Base-by-base conservation (phyloP, 208 protist species). In the Cochliopodium minus region DNA sequence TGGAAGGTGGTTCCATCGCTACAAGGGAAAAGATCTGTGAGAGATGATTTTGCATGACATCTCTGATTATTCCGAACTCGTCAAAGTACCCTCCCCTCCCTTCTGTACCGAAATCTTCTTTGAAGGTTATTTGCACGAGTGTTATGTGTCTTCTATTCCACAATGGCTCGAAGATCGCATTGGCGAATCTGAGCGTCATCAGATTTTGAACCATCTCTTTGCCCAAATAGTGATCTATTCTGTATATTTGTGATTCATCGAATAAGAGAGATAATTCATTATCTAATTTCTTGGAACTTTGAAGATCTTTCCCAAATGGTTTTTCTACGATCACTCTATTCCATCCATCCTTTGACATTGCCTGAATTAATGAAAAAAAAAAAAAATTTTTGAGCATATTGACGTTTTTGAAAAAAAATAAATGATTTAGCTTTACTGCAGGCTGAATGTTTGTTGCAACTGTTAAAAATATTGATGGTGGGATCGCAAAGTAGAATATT, bases 191-290 rank as follows among this genome's bases (percentile, higher is more conserved):
- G 20, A 86, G 78, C 3, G 78, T 78, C 54, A 90, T 62, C 38
- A 92, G 78, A 65, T 91, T 92, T 62, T 88, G 81, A 20, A 92
- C 83, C 69, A 88, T 86, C 57, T 90, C 83, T 71, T 92, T 92
- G 4, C 82, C 85, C 0, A 91, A 70, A 62, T 89, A 93, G 67
- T 93, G 87, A 60, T 93, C 87, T 35, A 93, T 91, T 20, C 85
- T 74, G 69, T 82, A 91, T 28, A 91, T 70, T 62, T 90, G 77
- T 5, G 73, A 61, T 61, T 90, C 82, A 25, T 82, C 56, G 42
- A 88, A 88, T 57, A 81, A 70, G 6, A 66, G 60, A 51, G 71
- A 70, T n/a, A 92, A 60, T 9, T 65, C 65, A 28, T 63, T 40
- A 15, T 77, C 82, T n/a, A 92, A 73, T 64, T 80, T 42, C 1